These are phyloP conservation scores for Bipolaris bicolor DNA, from an alignment of 2,329 filamentous ascomycete genomes.

Conservation along the genomic window DNA sequence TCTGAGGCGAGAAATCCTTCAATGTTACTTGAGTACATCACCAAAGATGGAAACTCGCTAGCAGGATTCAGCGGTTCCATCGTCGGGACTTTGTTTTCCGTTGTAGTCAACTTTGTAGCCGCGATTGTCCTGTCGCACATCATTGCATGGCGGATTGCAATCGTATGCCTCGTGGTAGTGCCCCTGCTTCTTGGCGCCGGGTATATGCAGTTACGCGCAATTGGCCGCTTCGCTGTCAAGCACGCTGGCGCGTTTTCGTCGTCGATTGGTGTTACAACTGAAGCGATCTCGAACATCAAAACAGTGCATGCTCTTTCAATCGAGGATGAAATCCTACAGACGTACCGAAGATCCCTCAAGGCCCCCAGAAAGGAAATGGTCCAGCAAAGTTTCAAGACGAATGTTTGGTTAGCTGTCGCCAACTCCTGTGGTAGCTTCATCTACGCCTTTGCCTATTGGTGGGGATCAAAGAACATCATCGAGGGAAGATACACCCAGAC, in stretches of 20 bases:
- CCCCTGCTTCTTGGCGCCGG: constrained; percentile 73
- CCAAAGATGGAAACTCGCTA: constrained; percentile 70
- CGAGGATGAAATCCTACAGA: constrained; percentile 56
- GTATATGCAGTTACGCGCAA: constrained; percentile 69
- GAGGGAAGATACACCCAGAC: constrained; percentile 69
- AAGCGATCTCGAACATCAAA: constrained; percentile 60
- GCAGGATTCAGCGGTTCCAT: constrained; percentile 73
- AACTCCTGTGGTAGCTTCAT: constrained; percentile 69
- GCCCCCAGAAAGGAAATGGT: constrained; percentile 58
- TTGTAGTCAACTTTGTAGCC: constrained; percentile 69
- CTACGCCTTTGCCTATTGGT: constrained; percentile 80
- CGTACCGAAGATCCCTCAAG: constrained; percentile 54
- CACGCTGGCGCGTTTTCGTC: constrained; percentile 59
- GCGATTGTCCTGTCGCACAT: constrained; percentile 73
- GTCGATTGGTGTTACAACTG: constrained; percentile 59
- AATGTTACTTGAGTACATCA: constrained; percentile 70
- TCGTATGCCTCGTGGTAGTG: constrained; percentile 72
- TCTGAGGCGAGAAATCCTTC: constrained; percentile 67
- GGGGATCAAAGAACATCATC: constrained; percentile 74
- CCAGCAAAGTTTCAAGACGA: constrained; percentile 58
- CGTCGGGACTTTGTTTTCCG: constrained; percentile 71
- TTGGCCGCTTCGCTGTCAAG: constrained; percentile 64
- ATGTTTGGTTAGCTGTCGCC: constrained; percentile 66
- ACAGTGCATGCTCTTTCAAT: constrained; percentile 60
- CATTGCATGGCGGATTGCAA: constrained; percentile 76